These are phyloP conservation scores for Penicillium sp. DNA, from an alignment of 2,329 filamentous ascomycete species.

Conservation along the genomic window DNA sequence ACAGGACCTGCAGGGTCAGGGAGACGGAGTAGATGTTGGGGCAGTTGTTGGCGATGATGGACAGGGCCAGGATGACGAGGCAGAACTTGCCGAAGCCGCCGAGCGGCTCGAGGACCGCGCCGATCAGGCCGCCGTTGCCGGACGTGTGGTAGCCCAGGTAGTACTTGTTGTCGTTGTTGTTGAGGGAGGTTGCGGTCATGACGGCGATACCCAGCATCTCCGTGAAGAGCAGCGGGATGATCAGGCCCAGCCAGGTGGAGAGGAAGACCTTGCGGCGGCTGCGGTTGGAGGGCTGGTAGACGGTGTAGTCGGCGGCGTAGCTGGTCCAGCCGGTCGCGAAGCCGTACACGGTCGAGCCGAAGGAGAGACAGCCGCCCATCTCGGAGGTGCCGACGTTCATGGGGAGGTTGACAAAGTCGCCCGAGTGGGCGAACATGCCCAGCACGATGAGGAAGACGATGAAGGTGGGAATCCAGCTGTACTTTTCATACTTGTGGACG, in stretches of 20 bases:
- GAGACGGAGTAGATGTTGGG: slow-evolving; percentile 72
- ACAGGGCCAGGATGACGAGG: slow-evolving; percentile 65
- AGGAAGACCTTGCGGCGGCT: slow-evolving; percentile 65
- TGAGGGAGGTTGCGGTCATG: slow-evolving; percentile 62
- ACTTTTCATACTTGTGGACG: slow-evolving; percentile 76
- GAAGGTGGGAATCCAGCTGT: slow-evolving; percentile 71
- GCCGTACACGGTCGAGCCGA: slow-evolving; percentile 67
- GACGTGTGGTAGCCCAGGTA: slow-evolving; percentile 56
- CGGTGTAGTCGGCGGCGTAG: slow-evolving; percentile 77
- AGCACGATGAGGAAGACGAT: slow-evolving; percentile 73
- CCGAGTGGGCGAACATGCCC: slow-evolving; percentile 67
- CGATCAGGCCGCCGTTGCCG: slow-evolving; percentile 68
- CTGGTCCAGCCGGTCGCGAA: slow-evolving; percentile 74
- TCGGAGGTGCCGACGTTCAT: slow-evolving; percentile 62
- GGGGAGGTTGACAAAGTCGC: slow-evolving; percentile 64
- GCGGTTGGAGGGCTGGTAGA: slow-evolving; percentile 69
- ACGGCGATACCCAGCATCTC: slow-evolving; percentile 73
- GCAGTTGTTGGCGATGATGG: slow-evolving; percentile 70
- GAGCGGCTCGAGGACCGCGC: slow-evolving; percentile 63
- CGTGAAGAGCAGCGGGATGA: slow-evolving; percentile 71
- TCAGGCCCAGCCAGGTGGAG: slow-evolving; percentile 69
- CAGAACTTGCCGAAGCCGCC: slow-evolving; percentile 74
- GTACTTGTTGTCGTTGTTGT: slow-evolving; percentile 59
- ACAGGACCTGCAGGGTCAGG: slow-evolving; percentile 67
- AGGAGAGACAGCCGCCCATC: slow-evolving; percentile 64